Evolutionary conservation across 106 monocot species (phyloP).

Genomic region (Dendrobium nobile): DNA sequence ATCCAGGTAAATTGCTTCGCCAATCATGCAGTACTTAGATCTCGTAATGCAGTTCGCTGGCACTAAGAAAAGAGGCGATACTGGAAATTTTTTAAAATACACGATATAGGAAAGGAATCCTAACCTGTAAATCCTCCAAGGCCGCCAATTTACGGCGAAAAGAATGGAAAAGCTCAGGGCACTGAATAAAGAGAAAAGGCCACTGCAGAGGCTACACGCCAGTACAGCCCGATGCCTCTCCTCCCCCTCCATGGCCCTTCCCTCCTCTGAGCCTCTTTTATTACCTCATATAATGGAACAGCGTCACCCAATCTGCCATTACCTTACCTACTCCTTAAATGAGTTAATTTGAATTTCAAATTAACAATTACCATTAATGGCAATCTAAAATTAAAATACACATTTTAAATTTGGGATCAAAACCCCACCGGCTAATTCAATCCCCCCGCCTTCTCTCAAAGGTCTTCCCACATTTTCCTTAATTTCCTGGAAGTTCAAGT

Average conservation of each 20-base stretch:
- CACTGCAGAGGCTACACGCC: conserved; percentile 62
- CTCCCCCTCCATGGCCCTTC: conserved; percentile 61
- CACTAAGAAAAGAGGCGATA: background rate
- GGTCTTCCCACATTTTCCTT: too few species aligned
- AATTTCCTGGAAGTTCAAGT: too few species aligned
- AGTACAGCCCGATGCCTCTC: conserved; percentile 45
- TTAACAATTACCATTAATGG: too few species aligned
- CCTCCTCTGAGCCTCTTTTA: conserved; percentile 12
- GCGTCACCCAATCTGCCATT: background rate
- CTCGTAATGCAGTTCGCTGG: background rate
- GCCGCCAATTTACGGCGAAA: conserved; percentile 95
- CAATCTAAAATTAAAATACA: too few species aligned
- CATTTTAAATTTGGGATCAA: too few species aligned
- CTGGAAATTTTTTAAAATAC: background rate
- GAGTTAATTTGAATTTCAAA: too few species aligned
- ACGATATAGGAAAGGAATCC: background rate
- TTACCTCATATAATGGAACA: conserved; percentile 21
- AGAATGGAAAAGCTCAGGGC: conserved; percentile 68
- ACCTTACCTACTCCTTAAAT: too few species aligned
- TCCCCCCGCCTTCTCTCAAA: too few species aligned
- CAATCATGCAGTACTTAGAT: background rate
- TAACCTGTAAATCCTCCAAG: conserved; percentile 96
- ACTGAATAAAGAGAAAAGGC: conserved; percentile 65
- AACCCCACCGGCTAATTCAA: too few species aligned
- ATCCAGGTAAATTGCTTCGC: background rate